Conservation (phyloP, 140 eudicot species). For the Anethum foeniculum region DNA sequence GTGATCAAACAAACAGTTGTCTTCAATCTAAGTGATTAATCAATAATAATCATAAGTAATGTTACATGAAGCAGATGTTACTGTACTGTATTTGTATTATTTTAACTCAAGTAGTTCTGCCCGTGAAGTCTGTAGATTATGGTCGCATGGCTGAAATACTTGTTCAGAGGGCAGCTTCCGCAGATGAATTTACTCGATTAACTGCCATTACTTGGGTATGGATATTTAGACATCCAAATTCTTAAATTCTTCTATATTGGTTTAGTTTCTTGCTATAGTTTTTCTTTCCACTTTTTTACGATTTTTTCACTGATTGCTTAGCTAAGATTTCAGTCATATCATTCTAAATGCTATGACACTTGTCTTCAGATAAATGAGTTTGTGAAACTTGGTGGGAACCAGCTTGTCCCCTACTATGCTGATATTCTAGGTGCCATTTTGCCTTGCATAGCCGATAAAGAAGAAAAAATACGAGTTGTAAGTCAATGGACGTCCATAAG, state of each 20-base stretch:
- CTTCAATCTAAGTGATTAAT: background rate
- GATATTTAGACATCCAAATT: slow-evolving; percentile 4
- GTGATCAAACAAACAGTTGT: background rate
- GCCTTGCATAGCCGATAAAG: slow-evolving; percentile 88
- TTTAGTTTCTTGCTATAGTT: background rate
- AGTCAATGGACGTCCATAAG: slow-evolving; percentile 19
- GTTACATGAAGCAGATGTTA: slow-evolving; percentile 25
- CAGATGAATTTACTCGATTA: slow-evolving; percentile 88
- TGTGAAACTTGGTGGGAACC: slow-evolving; percentile 92
- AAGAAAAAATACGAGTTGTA: slow-evolving; percentile 86
- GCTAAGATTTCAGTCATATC: background rate
- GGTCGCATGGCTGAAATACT: slow-evolving; percentile 99
- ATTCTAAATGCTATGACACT: background rate
- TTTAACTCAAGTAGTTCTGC: slow-evolving; percentile 55
- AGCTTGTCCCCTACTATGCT: slow-evolving; percentile 86
- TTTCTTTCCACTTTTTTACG: background rate
- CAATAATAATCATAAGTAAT: background rate
- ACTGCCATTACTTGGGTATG: slow-evolving; percentile 98
- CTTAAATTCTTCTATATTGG: background rate
- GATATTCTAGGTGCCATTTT: slow-evolving; percentile 88
- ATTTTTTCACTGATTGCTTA: background rate
- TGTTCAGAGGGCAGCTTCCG: slow-evolving; percentile 90
- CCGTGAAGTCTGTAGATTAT: slow-evolving; percentile 97
- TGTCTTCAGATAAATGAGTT: slow-evolving; percentile 74
- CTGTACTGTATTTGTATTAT: slow-evolving; percentile 21